Base-by-base conservation (phyloP, 2,329 filamentous ascomycete genomes). In the Diaporthe sp. region DNA sequence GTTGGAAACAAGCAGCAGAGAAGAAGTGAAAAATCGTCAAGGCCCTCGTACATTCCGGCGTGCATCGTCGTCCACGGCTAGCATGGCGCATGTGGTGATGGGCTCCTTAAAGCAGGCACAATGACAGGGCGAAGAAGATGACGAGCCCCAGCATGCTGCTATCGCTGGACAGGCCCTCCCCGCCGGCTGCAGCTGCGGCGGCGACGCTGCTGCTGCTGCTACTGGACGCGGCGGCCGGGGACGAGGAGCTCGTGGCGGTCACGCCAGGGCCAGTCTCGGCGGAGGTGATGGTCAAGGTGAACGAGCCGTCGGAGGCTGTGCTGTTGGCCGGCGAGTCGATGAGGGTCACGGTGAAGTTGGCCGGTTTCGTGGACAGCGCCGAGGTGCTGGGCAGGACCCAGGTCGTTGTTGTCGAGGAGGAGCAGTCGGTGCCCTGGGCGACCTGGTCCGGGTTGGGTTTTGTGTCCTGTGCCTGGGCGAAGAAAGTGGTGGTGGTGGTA, bases 91-190 rank as follows among this genome's bases (percentile, higher is more conserved):
- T 9, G 8, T 12, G 31, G 55, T 25, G 55, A 0, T 9, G 17
- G 44, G 15, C 15, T 49, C 17, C 53, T 72, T 34, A 77, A 0
- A 77, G 70, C 61, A 77, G 70, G 68, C 75, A 77, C 55, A 77
- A 28, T n/a, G 75, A 73, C 53, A 77, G 58, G 22, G 75, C 75
- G 25, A 77, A 75, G 75, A 77, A 77, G 46, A 77, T 37, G n/a
- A 77, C 75, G 15, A 77, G 73, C 61, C 75, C 75, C 73, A 77
- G 28, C 75, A 77, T 72, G 75, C 75, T 77, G 75, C 75, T 65
- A 9, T 77, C 75, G 25, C 73, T 71, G 3, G 75, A 34, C 42
- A 77, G 62, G 28, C 75, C 75, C 51, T 77, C 75, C 22, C 57
- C 70, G 7, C 61, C 37, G 0, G 75, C 55, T 1, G 75, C 73